These are phyloP conservation scores for Pseudopithomyces maydicus DNA, from an alignment of 2,329 filamentous ascomycete species.

Conservation along the genomic window DNA sequence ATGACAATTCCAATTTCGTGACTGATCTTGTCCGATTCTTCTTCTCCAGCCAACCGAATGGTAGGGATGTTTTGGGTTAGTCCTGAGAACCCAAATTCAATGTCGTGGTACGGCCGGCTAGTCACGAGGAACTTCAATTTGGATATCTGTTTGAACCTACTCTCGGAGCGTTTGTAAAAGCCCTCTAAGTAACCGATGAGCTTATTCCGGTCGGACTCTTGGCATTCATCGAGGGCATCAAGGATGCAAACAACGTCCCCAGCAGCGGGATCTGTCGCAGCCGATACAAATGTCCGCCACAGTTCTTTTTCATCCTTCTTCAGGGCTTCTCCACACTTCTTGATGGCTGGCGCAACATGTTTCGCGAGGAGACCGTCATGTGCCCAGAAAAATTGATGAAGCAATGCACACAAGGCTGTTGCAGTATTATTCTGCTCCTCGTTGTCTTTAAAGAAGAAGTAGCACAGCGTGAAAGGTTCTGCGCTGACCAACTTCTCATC, in stretches of 20 bases:
- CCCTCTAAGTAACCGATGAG: conserved; percentile 20
- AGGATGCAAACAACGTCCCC: conserved; percentile 27
- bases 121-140: conserved; percentile 42
- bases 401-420: conserved; percentile 40
- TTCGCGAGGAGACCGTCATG: conserved; percentile 25
- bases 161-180: conserved; percentile 4
- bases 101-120: conserved; percentile 35
- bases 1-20: conserved; percentile 29
- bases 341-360: conserved; percentile 15
- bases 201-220: conserved; percentile 1
- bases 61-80: conserved; percentile 6
- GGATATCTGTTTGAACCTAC: background rate
- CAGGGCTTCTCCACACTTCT: conserved; percentile 24
- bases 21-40: conserved; percentile 31
- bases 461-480: conserved; percentile 22
- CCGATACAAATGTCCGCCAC: conserved; percentile 7
- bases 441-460: conserved; percentile 50
- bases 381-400: conserved; percentile 42
- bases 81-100: conserved; percentile 18
- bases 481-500: conserved; percentile 30
- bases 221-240: conserved; percentile 34
- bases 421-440: conserved; percentile 34
- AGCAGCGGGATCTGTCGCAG: conserved; percentile 10
- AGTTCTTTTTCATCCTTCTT: conserved; percentile 12
- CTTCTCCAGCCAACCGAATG: conserved; percentile 25